phyloP scores from a whole-genome alignment of 1,284 basidiomycete species.

The Microbotryum intermedium region DNA sequence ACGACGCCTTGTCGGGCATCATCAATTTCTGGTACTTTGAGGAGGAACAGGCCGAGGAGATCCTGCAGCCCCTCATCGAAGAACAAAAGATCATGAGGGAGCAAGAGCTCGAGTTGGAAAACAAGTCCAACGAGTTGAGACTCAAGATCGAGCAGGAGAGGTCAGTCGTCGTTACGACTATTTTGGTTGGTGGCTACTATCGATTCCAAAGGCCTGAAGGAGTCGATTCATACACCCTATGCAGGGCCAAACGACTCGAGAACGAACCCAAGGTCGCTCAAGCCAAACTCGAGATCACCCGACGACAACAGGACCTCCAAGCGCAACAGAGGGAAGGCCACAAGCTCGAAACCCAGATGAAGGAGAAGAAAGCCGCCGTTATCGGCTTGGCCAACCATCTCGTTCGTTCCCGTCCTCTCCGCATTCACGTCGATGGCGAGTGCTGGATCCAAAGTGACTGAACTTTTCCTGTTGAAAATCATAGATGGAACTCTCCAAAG shows the following conservation, averaged over 20 bases:
- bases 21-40: conserved; percentile 89
- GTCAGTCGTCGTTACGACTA: too few relatives aligned
- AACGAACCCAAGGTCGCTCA: conserved; percentile 10
- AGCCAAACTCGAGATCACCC: not conserved
- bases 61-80: conserved; percentile 54
- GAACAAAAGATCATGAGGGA: conserved; percentile 16
- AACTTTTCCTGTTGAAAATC: not conserved
- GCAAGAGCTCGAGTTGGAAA: conserved; percentile 10
- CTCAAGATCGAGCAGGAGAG: conserved; percentile 8
- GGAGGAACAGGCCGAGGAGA: conserved; percentile 54
- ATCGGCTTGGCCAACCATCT: not conserved
- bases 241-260: conserved; percentile 2
- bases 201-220: not conserved
- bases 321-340: conserved; percentile 1
- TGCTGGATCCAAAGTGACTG: not conserved
- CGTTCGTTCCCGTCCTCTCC: not conserved
- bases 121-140: conserved; percentile 6
- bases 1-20: conserved; percentile 68
- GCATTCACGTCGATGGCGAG: not conserved
- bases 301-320: conserved; percentile 1
- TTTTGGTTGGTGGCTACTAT: too few relatives aligned
- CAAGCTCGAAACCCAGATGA: conserved; percentile 8
- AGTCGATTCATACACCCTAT: not conserved
- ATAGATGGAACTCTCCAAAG: conserved; percentile 11
- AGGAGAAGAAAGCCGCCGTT: conserved; percentile 1